Percentiles rank a stretch among this genome's conserved stretches.
These are phyloP conservation scores for Colletotrichum liriopes DNA, from an alignment of 2,329 filamentous ascomycete species.

Conservation along the genomic window DNA sequence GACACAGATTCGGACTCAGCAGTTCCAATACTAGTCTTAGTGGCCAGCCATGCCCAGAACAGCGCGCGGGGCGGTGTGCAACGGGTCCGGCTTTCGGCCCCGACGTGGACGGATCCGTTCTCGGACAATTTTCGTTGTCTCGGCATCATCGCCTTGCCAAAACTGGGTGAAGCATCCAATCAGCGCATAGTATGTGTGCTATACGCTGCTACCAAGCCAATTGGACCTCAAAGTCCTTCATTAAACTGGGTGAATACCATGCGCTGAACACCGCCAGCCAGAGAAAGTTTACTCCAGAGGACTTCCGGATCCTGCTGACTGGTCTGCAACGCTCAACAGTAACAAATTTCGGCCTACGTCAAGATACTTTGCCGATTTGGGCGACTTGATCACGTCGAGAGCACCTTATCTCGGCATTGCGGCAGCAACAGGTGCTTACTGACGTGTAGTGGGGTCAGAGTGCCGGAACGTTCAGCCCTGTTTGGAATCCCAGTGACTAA, in stretches of 20 bases:
- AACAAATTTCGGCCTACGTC: background rate
- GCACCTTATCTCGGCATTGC: background rate
- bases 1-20: background rate
- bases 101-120: background rate
- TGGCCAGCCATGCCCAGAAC: background rate
- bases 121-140: conserved; percentile 15
- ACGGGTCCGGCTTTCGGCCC: conserved; percentile 16
- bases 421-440: background rate
- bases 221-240: background rate
- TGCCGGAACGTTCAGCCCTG: background rate
- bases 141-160: background rate
- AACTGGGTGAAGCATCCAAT: background rate
- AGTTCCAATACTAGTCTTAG: background rate
- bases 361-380: background rate
- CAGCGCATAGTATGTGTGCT: too few relatives aligned
- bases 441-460: background rate
- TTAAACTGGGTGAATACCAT: background rate
- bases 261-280: background rate
- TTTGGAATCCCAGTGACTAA: background rate
- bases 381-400: too few relatives aligned
- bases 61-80: background rate
- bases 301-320: background rate
- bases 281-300: background rate
- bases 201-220: too few relatives aligned
- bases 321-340: background rate